These are phyloP conservation scores for Lomentospora prolificans DNA, from an alignment of 2,329 filamentous ascomycete genomes.

Conservation along the genomic window DNA sequence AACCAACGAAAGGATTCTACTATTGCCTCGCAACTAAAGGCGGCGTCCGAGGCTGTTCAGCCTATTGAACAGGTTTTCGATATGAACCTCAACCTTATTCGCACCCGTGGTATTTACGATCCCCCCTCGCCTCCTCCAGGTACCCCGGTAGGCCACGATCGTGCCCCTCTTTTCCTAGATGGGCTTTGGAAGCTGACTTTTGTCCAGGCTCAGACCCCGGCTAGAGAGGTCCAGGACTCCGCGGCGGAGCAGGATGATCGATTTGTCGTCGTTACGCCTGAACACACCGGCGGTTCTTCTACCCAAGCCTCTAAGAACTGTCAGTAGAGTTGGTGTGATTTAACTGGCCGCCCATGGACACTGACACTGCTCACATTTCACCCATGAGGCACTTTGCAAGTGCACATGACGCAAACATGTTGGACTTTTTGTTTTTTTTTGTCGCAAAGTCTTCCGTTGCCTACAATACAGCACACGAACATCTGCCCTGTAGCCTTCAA, in stretches of 20 bases:
- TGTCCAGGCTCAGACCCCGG: too few species aligned
- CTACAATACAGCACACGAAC: neutral
- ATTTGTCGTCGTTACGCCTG: neutral
- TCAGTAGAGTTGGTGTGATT: neutral
- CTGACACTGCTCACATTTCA: neutral
- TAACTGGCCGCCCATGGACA: neutral
- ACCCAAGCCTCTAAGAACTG: neutral
- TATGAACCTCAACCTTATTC: slow-evolving; percentile 37
- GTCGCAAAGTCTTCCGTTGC: too few species aligned
- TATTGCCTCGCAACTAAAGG: slow-evolving; percentile 56
- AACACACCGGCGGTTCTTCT: neutral
- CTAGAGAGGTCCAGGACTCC: too few species aligned
- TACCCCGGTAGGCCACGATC: slow-evolving; percentile 3
- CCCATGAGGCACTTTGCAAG: neutral
- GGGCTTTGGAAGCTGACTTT: neutral
- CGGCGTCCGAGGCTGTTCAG: slow-evolving; percentile 53
- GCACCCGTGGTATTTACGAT: slow-evolving; percentile 49
- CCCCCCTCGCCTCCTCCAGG: slow-evolving; percentile 31
- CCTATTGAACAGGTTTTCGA: slow-evolving; percentile 57
- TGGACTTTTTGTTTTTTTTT: too few species aligned
- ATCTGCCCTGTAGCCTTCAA: too few species aligned
- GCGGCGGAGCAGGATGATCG: neutral
- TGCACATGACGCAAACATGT: neutral
- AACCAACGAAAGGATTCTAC: slow-evolving; percentile 72
- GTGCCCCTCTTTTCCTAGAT: neutral